These are phyloP conservation scores for Paramarasmius palmivorus DNA, from an alignment of 1,284 basidiomycete genomes.

Conservation along the genomic window DNA sequence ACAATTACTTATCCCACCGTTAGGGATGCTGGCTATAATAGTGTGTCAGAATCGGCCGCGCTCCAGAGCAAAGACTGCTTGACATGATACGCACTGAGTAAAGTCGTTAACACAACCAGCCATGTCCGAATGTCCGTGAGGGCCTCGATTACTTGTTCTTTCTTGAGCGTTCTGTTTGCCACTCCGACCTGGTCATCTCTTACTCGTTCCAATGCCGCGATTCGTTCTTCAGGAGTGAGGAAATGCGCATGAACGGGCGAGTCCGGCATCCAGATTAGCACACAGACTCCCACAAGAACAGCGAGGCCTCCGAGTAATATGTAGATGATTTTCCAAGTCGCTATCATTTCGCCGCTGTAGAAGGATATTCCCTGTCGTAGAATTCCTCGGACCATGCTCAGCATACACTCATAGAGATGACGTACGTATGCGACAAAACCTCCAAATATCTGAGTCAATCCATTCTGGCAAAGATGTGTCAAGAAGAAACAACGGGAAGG, in stretches of 20 bases:
- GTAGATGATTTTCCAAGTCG: conserved; percentile 66
- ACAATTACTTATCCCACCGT: conserved; percentile 68
- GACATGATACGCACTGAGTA: conserved; percentile 47
- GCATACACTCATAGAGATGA: conserved; percentile 1
- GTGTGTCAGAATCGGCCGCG: conserved; percentile 9
- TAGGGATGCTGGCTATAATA: conserved; percentile 57
- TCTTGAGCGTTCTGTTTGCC: conserved; percentile 62
- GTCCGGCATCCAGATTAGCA: conserved; percentile 65
- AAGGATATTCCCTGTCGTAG: conserved; percentile 54
- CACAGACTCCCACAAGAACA: conserved; percentile 55
- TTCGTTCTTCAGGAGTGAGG: conserved; percentile 59
- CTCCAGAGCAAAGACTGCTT: background rate
- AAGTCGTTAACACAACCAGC: conserved; percentile 58
- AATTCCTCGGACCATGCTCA: background rate
- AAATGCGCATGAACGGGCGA: conserved; percentile 63
- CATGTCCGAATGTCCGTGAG: conserved; percentile 62
- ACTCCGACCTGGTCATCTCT: conserved; percentile 67
- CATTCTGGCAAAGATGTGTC: conserved; percentile 39
- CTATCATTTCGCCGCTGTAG: conserved; percentile 44
- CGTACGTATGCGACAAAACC: conserved; percentile 66
- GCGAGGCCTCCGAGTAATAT: conserved; percentile 61
- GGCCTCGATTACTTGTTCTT: conserved; percentile 58
- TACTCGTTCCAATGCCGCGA: conserved; percentile 68
- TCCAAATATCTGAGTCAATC: conserved; percentile 63
- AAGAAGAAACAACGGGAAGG: background rate